Evolutionary conservation across 306 rosid genomes (phyloP), one percentile per base, ranked within the genome.

Genomic region (Inga oerstediana): DNA sequence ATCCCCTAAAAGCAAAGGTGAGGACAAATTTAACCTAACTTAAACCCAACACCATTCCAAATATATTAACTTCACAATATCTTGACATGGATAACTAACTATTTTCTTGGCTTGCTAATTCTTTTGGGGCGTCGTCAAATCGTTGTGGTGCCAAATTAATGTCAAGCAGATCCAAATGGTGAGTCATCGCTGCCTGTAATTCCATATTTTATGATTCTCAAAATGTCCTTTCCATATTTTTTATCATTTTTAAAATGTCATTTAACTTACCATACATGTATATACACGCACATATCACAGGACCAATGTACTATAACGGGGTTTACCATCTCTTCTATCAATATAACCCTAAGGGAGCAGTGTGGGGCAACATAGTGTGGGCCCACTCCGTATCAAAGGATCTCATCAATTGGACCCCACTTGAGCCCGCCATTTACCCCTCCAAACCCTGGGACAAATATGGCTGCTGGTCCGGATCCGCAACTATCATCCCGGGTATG

Each of bases 311-410:
- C 85, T 96, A 71, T 75, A 86, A 86, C 0, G 98, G 99, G 74
- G 0, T 96, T 10, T 96, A 96, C 72, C 98, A 96, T 73, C 71
- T 96, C 0, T 96, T 96, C 82, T 96, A 96, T 49, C 99, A 96
- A 16, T 93, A 89, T 84, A 96, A 96, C 16, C 97, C 99, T 3
- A 87, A 91, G 74, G 98, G 98, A 14, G 89, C 98, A 0, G 94
- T 92, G 32, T 96, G 99, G 99, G 98, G 98, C 0, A 93, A 96
- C 86, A 93, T 96, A 48, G 97, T 92, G 3, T 93, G 99, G 99
- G 99, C 94, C 4, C 99, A 96, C 85, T 91, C 99, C 2, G 84
- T 96, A 0, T 96, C 99, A 4, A 91, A 67, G 35, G 97, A 96
- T 6, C 71, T 96, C 54, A 86, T 93, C 75, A 92, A 91, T 15